Base-by-base conservation (phyloP, 805 yeast species). In the Pichia paraexigua region DNA sequence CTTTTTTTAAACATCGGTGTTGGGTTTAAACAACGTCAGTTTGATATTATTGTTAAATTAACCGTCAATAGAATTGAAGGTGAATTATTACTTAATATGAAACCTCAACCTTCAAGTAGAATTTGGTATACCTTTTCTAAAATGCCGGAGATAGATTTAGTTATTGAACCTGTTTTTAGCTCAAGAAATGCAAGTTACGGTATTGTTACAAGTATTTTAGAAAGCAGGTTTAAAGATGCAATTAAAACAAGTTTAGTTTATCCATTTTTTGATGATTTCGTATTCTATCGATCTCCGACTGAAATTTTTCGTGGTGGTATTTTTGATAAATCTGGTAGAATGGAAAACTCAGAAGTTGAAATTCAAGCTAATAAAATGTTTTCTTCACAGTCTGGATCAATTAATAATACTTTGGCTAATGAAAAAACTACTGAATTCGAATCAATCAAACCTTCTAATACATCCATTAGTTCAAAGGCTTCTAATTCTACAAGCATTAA, bases 261-360 rank as follows among this genome's bases (percentile, higher is more conserved):
- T 32, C 99, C 99, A 2, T 82, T 75, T 60, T 85, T 89, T 90
- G 98, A 92, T 65, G 98, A 92, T 63, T 66, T 89, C 41, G 79
- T 82, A 0, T 85, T 87, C 62, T 85, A 74, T 61, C 72, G 79
- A 50, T 82, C 97, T 0, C 66, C 69, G 2, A 74, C 68, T 41
- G 95, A 88, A 56, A 67, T 88, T 15, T 94, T 82, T 65, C 77
- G 97, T 56, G 99, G 97, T 47, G 99, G 99, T 18, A 80, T 92
- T 24, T 92, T 98, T 98, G 90, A 85, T 56, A 72, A 73, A 22
- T 51, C 66, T 0, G 60, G 45, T 1, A 61, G 71, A 44, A 58
- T 62, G 11, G 45, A 24, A 3, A 17, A 15, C 3, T 5, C 35
- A 5, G 21, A n/a, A 0, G 28, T 25, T 25, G 21, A 27, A n/a